phyloP scores from a whole-genome alignment of 2,329 filamentous ascomycete genomes.

The Fusarium vanettenii region DNA sequence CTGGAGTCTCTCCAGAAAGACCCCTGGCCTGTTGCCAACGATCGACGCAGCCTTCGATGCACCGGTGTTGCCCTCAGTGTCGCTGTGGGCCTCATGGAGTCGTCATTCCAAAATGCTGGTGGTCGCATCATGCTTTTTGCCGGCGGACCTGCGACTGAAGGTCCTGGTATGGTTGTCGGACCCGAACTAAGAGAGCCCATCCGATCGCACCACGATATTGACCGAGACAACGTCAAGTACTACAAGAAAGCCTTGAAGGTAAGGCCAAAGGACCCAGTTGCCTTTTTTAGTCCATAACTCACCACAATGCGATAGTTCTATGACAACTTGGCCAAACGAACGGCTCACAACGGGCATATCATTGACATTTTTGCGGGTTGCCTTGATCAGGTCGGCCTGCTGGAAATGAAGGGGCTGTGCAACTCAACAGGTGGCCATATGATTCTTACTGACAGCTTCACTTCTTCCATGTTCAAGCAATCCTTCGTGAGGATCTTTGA shows the following conservation, averaged over 20 bases:
- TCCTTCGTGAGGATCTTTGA: constrained; percentile 98
- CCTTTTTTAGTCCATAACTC: constrained; percentile 29
- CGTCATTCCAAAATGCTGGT: constrained; percentile 94
- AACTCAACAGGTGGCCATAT: constrained; percentile 98
- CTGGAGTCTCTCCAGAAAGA: constrained; percentile 96
- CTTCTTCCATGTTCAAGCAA: constrained; percentile 99
- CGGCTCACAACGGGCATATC: constrained; percentile 95
- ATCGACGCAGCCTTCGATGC: constrained; percentile 89
- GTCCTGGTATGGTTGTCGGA: constrained; percentile 95
- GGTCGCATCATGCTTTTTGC: constrained; percentile 98
- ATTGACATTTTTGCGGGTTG: constrained; percentile 98
- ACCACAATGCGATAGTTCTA: constrained; percentile 75
- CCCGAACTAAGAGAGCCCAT: constrained; percentile 96
- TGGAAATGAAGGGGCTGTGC: constrained; percentile 97
- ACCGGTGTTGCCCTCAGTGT: constrained; percentile 97
- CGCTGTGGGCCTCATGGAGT: constrained; percentile 90
- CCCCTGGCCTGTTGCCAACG: constrained; percentile 95
- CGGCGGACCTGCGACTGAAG: constrained; percentile 93
- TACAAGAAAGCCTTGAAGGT: constrained; percentile 99
- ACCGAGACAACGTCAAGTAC: constrained; percentile 98
- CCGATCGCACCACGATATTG: constrained; percentile 97
- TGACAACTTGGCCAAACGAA: constrained; percentile 91
- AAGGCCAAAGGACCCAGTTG: constrained; percentile 35
- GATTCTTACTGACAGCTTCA: constrained; percentile 98
- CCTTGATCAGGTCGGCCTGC: constrained; percentile 93